Conservation (phyloP, 2,329 filamentous ascomycete genomes). For the Diplodia sapinea region DNA sequence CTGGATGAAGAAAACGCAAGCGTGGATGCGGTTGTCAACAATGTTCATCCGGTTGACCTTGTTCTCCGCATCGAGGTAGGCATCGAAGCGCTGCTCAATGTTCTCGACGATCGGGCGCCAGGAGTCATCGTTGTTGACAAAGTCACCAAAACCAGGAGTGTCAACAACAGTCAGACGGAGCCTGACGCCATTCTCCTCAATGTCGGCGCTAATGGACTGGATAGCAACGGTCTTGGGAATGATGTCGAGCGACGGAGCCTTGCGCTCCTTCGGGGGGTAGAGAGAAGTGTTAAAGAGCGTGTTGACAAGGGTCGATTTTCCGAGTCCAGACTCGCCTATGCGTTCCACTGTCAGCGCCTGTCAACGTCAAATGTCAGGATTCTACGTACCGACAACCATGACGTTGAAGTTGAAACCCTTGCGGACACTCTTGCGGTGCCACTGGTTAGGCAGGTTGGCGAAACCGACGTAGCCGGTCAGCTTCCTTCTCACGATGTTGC, state of each 20-base stretch:
- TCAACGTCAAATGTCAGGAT: not conserved
- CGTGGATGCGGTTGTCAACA: conserved; percentile 98
- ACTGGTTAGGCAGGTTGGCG: conserved; percentile 98
- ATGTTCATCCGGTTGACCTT: conserved; percentile 99
- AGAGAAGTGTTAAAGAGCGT: conserved; percentile 99
- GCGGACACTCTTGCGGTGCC: conserved; percentile 99
- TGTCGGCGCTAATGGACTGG: conserved; percentile 64
- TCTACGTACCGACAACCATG: conserved; percentile 89
- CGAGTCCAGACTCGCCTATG: conserved; percentile 94
- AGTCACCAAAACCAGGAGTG: conserved; percentile 97
- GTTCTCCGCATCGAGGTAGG: conserved; percentile 98
- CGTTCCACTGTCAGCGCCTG: conserved; percentile 10
- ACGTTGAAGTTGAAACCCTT: conserved; percentile 99
- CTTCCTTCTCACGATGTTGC: conserved; percentile 98
- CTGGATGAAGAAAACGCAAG: conserved; percentile 99
- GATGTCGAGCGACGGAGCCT: conserved; percentile 94
- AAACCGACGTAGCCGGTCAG: conserved; percentile 98
- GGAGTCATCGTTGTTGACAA: conserved; percentile 99
- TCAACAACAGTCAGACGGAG: conserved; percentile 96
- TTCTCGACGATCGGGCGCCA: conserved; percentile 99
- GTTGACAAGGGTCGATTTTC: conserved; percentile 99
- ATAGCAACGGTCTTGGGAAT: conserved; percentile 80
- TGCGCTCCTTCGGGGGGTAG: conserved; percentile 98
- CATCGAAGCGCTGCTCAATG: conserved; percentile 98
- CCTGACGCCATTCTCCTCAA: conserved; percentile 97